Evolutionary conservation across 1,284 basidiomycete genomes (phyloP).

Genomic region (Anthracocystis setariae): DNA sequence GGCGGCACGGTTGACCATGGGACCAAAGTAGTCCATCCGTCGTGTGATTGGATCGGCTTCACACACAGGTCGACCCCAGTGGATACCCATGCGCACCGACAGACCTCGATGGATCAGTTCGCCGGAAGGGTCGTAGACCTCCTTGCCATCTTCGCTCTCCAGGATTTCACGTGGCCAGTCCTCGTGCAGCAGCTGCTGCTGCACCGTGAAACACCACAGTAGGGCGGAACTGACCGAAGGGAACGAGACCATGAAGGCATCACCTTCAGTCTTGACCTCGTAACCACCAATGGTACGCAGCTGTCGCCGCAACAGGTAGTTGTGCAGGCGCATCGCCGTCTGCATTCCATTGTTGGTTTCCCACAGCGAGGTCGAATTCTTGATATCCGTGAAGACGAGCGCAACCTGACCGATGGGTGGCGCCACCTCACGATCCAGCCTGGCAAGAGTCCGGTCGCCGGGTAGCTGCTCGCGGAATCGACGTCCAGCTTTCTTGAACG

Average conservation of each 20-base stretch:
- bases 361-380: conserved; percentile 96
- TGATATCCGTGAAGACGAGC: conserved; percentile 97
- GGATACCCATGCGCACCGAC: conserved; percentile 96
- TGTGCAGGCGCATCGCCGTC: conserved; percentile 91
- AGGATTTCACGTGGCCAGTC: conserved; percentile 94
- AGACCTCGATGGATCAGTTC: conserved; percentile 85
- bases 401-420: conserved; percentile 90
- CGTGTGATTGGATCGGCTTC: conserved; percentile 92
- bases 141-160: conserved; percentile 89
- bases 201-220: conserved; percentile 91
- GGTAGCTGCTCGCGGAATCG: conserved; percentile 58
- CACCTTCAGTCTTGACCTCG: conserved; percentile 99
- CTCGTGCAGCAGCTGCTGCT: conserved; percentile 83
- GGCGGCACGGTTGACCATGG: conserved; percentile 74
- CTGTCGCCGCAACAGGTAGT: conserved; percentile 84
- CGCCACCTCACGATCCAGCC: conserved; percentile 82
- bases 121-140: conserved; percentile 78
- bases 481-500: conserved; percentile 55
- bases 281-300: conserved; percentile 93
- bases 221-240: conserved; percentile 85
- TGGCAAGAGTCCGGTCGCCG: conserved; percentile 69
- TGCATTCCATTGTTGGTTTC: conserved; percentile 97
- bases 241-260: conserved; percentile 99
- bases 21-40: conserved; percentile 82
- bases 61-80: conserved; percentile 89